Evolutionary conservation across 2,329 filamentous ascomycete species (phyloP), one percentile per base, ranked within the genome.

Genomic region (Verticillium zaregamsianum): DNA sequence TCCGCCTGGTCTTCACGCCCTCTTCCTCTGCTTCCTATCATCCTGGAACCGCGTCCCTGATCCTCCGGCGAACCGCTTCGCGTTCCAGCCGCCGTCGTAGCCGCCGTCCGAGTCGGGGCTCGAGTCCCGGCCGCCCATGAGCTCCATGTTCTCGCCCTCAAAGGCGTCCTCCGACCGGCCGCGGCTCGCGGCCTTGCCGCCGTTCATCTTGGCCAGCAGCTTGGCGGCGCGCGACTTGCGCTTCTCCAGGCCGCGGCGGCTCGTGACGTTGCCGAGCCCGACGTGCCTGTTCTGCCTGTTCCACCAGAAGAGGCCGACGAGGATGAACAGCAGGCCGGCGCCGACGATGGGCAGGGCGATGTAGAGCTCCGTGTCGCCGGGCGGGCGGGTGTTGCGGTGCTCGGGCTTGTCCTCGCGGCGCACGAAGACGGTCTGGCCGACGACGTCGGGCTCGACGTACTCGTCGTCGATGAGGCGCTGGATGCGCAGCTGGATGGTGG

Each of bases 261-360:
- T 74, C 77, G 85, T 82, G 72, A 86, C 73, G 67, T 80, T 82
- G 59, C 80, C 82, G 56, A 86, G 68, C 5, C 74, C 73, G 63
- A 86, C 83, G 63, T 70, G 70, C 61, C 84, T 79, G n/a, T 76
- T 72, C 67, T 80, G 77, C 60, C 78, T 76, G 72, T 86, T 84
- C 78, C 79, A 85, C 39, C 57, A 66, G 77, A 88, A 60, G 75
- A 82, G 78, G 73, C 86, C 70, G 73, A 88, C 77, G 74, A 87
- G 54, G 67, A 85, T 63, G 65, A 82, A 74, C 57, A 85, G 63
- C 52, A 75, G 57, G 60, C 84, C 72, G 68, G 80, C 75, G 58
- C 78, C 80, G n/a, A 84, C 71, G 23, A 82, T 73, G 20, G 84
- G 84, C 6, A 87, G 75, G 15, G 79, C 84, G 66, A 87, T 83